Evolutionary conservation across 345 rosid genomes (phyloP).

Genomic region (Citrus cavaleriei): DNA sequence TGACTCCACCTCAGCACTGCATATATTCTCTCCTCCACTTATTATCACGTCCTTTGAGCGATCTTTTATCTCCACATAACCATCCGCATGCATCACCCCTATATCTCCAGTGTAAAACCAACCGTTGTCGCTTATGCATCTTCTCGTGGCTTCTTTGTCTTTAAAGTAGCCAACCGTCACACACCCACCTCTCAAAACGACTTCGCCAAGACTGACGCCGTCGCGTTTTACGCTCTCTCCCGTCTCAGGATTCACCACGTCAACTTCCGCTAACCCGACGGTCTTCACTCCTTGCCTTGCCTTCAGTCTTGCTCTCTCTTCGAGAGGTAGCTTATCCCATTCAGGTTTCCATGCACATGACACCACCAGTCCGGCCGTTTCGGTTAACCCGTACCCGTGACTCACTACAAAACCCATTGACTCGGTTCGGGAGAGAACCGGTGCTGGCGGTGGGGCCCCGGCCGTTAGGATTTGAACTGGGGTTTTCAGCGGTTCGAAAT

Average conservation of each 20-base stretch:
- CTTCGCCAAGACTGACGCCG: constrained; percentile 28
- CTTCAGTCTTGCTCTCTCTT: constrained; percentile 23
- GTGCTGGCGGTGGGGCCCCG: constrained; percentile 38
- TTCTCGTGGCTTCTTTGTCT: constrained; percentile 22
- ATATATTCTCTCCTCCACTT: constrained; percentile 35
- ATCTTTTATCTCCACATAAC: constrained; percentile 37
- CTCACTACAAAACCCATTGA: constrained; percentile 31
- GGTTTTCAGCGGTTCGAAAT: constrained; percentile 2
- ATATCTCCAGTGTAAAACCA: constrained; percentile 36
- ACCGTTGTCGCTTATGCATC: constrained; percentile 15
- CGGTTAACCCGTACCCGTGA: constrained; percentile 37
- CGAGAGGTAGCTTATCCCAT: constrained; percentile 20
- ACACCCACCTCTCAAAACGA: constrained; percentile 25
- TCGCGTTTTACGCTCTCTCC: constrained; percentile 26
- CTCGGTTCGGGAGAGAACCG: constrained; percentile 21
- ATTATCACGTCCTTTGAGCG: constrained; percentile 34
- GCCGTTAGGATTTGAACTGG: constrained; percentile 29
- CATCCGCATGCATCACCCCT: constrained; percentile 32
- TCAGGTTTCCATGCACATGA: constrained; percentile 32
- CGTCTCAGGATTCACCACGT: constrained; percentile 21
- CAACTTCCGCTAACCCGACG: constrained; percentile 22
- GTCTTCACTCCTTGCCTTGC: constrained; percentile 31
- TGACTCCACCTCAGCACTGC: constrained; percentile 29
- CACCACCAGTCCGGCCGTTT: constrained; percentile 28
- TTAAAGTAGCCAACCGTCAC: constrained; percentile 32